Base-by-base conservation (phyloP, 805 yeast species). In the Ogataea naganishii region DNA sequence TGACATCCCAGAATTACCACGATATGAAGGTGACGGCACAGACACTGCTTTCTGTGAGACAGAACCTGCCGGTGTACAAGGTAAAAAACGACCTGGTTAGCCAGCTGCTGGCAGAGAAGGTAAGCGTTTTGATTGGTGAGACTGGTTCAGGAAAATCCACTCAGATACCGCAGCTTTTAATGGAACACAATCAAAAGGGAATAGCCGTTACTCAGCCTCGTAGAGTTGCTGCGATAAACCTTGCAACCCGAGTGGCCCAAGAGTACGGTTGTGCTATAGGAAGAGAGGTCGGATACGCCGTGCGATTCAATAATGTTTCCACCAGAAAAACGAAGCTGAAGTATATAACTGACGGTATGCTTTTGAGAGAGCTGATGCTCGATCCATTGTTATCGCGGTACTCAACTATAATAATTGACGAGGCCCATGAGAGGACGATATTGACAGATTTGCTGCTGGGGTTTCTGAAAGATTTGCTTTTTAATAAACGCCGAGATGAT, bases 131-230 rank as follows among this genome's bases (percentile, higher is more conserved):
- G 13, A 81, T 92, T 49, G 97, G 97, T 56, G 97, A 89, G 50
- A 89, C 98, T 0, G 98, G 98, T 56, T 84, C 95, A 6, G 97
- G 97, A 63, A 89, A 89, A 51, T 88, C 97, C 4, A 89, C 98
- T 0, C 98, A 89, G 59, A 77, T 89, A 27, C 97, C 98, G 0
- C 97, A 89, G 50, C 79, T 89, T 40, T 50, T 89, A n/a, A 70
- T 82, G 56, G 68, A 72, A 1, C 56, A 58, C 27, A 49, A 55
- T 21, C 53, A 56, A 13, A 74, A 72, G 36, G 63, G 69, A 16
- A 76, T 89, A 14, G 97, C 95, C 0, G 89, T 92, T 6, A 88
- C 98, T 0, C 97, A 89, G 59, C 98, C 98, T 1, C 79, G 98
- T 59, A 71, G 97, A 49, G 98, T 89, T 22, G 97, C 98, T 4